Evolutionary conservation across 1,284 basidiomycete genomes (phyloP).

Genomic region (Papiliotrema terrestris): DNA sequence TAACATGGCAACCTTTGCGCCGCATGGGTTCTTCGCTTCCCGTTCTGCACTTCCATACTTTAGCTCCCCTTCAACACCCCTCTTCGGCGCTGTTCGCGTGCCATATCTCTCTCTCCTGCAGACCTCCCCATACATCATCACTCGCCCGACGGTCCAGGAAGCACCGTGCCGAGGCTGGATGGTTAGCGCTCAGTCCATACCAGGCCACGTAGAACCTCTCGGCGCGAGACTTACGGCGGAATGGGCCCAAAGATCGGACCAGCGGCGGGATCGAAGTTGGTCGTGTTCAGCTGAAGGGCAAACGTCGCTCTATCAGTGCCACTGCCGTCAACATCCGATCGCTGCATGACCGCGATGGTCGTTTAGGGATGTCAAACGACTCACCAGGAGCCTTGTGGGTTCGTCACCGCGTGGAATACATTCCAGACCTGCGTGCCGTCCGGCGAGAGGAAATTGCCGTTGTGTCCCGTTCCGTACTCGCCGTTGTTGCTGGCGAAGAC

Average conservation of each 20-base stretch:
- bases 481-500: not conserved
- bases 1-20: too few relatives aligned
- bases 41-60: too few relatives aligned
- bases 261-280: constrained; percentile 3
- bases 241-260: constrained; percentile 11
- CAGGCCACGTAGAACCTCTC: too few relatives aligned
- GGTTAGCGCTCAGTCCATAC: too few relatives aligned
- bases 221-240: not conserved
- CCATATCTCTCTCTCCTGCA: too few relatives aligned
- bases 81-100: too few relatives aligned
- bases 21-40: too few relatives aligned
- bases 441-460: constrained; percentile 15
- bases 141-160: too few relatives aligned
- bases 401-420: constrained; percentile 19
- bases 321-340: not conserved
- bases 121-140: too few relatives aligned
- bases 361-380: not conserved
- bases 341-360: not conserved
- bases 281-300: constrained; percentile 12
- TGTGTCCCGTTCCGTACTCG: not conserved
- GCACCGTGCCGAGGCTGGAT: too few relatives aligned
- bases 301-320: constrained; percentile 17
- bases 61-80: too few relatives aligned
- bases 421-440: constrained; percentile 23
- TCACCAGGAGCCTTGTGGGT: constrained; percentile 17